Evolutionary conservation across 129 eudicot species (phyloP).

Genomic region (Glebionis coronaria): DNA sequence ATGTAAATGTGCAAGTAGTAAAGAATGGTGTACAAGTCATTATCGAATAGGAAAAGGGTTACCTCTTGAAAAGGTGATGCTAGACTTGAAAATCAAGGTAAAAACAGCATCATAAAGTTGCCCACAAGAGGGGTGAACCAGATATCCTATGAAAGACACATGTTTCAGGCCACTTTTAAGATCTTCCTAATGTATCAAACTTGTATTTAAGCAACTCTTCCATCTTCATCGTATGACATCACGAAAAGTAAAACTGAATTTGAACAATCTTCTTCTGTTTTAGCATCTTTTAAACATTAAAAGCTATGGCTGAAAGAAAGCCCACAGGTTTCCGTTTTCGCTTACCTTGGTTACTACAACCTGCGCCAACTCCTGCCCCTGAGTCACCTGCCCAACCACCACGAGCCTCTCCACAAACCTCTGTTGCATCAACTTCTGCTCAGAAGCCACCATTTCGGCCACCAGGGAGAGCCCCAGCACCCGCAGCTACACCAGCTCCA

Average conservation of each 20-base stretch:
- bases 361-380: constrained; percentile 32
- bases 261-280: not conserved
- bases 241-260: constrained; percentile 7
- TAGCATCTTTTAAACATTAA: constrained; percentile 1
- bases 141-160: not conserved
- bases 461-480: constrained; percentile 38
- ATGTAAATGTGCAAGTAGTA: not conserved
- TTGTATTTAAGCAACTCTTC: constrained; percentile 25
- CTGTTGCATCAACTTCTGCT: constrained; percentile 25
- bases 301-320: constrained; percentile 58
- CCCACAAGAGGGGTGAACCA: constrained; percentile 29
- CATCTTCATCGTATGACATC: constrained; percentile 18
- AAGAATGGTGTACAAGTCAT: constrained; percentile 11
- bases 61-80: constrained; percentile 32
- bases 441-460: constrained; percentile 44
- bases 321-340: constrained; percentile 54
- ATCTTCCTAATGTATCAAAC: constrained; percentile 43
- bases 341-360: constrained; percentile 50
- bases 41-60: constrained; percentile 8
- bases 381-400: constrained; percentile 21
- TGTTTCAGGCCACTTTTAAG: constrained; percentile 16
- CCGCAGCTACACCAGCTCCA: constrained; percentile 23
- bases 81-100: constrained; percentile 34
- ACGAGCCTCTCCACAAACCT: constrained; percentile 29
- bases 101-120: constrained; percentile 31